Base-by-base conservation (phyloP, 306 rosid species). In the Glycine soja region DNA sequence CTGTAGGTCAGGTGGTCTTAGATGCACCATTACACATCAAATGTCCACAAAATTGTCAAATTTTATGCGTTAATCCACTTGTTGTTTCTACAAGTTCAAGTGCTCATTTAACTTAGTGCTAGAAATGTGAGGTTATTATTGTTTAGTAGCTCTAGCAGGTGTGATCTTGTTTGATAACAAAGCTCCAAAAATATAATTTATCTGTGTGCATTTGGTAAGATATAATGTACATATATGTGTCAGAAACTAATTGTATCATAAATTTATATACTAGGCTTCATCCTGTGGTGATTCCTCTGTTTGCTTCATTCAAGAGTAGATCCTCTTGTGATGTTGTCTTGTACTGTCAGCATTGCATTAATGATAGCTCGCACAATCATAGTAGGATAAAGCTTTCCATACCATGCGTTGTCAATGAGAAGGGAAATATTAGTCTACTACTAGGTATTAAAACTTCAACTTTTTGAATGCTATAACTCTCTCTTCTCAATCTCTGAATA, bases 1-100 rank as follows among this genome's bases (percentile, higher is more conserved):
- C 74, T 85, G 80, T 90, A 94, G 98, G 97, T 84, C 91, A 90
- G 80, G 91, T 92, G 80, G 90, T 91, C 54, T 69, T 92, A 30
- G 98, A 94, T 75, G 85, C 82, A 72, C 91, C 97, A 59, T 84
- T 92, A 82, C 87, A 70, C 65, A 86, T 87, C 18, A 86, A 81
- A 85, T 87, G 85, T 74, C 74, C 84, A 19, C 81, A 83, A 58
- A 80, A 71, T 85, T 82, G 90, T 87, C 83, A 82, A 85, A 94
- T 94, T 77, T 81, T 85, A 83, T 86, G 91, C 75, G 76, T 94
- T 47, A 92, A 85, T 76, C 98, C 98, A 40, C 90, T 94, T 84
- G 98, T 97, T 19, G 88, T 92, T 81, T 80, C 97, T 75, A 50
- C 88, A 52, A 91, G 84, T 74, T 79, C 87, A 78, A 75, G 72